Percentiles rank a stretch among this genome's conserved stretches.
phyloP scores from a whole-genome alignment of 1,139 yeast species.

The Debaryomyces sp. region DNA sequence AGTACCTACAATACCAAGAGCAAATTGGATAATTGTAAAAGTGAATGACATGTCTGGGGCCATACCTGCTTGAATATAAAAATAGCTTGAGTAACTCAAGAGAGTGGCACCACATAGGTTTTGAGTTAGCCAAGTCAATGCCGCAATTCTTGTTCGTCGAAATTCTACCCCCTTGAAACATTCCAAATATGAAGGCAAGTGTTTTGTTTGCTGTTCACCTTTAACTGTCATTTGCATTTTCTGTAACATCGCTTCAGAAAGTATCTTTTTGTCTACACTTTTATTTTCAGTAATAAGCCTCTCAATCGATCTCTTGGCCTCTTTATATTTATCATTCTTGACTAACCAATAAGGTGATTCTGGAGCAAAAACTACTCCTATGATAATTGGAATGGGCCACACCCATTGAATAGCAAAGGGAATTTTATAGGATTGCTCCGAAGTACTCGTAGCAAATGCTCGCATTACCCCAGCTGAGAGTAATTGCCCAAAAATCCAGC shows the following conservation, averaged over 20 bases:
- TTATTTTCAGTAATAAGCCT: constrained; percentile 37
- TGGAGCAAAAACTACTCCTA: constrained; percentile 43
- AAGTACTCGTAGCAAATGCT: constrained; percentile 31
- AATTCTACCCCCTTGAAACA: constrained; percentile 54
- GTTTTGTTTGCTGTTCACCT: constrained; percentile 40
- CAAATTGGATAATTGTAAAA: constrained; percentile 48
- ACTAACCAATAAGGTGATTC: constrained; percentile 50
- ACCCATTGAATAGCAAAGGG: constrained; percentile 57
- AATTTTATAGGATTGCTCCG: constrained; percentile 36
- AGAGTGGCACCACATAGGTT: constrained; percentile 54
- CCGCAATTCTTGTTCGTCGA: constrained; percentile 58
- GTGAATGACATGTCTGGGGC: constrained; percentile 43
- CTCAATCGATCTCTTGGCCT: constrained; percentile 38
- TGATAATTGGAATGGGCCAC: constrained; percentile 56
- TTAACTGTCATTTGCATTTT: constrained; percentile 46
- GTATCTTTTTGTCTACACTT: constrained; percentile 33
- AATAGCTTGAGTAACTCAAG: constrained; percentile 57
- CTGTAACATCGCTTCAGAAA: constrained; percentile 43
- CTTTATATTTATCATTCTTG: constrained; percentile 32
- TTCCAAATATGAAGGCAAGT: constrained; percentile 41
- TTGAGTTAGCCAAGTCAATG: constrained; percentile 52
- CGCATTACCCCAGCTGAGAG: constrained; percentile 49
- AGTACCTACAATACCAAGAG: constrained; percentile 55
- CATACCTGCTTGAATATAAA: constrained; percentile 55
- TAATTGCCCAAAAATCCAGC: constrained; percentile 57